A percentile compares a stretch with the other conserved stretches of the same genome.
Conservation (phyloP, 2,329 filamentous ascomycete genomes). For the Tolypocladium pustulatum region DNA sequence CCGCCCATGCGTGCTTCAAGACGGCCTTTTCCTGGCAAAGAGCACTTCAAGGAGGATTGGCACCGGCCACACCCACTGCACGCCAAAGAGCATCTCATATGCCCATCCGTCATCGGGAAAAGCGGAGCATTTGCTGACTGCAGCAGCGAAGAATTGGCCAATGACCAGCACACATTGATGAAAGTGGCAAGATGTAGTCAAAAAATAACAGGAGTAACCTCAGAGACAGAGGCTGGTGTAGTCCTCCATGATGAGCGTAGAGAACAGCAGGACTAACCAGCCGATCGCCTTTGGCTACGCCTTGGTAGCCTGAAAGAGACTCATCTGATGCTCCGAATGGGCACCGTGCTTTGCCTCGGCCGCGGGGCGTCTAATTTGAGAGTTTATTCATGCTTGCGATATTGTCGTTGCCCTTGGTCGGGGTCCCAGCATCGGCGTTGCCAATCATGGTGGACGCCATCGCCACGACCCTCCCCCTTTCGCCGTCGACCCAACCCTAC, state of each 20-base stretch:
- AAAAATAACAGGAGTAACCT: conserved; percentile 36
- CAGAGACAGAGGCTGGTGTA: conserved; percentile 42
- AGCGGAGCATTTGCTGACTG: conserved; percentile 33
- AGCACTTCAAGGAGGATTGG: conserved; percentile 31
- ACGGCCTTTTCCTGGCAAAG: conserved; percentile 33
- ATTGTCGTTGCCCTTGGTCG: conserved; percentile 10
- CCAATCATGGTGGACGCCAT: conserved; percentile 13
- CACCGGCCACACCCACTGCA: conserved; percentile 43
- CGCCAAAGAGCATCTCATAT: conserved; percentile 37
- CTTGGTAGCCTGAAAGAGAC: conserved; percentile 26
- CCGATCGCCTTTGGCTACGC: conserved; percentile 35
- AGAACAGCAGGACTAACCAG: conserved; percentile 35
- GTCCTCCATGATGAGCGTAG: conserved; percentile 40
- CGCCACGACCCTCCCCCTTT: no score
- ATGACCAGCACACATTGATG: conserved; percentile 48
- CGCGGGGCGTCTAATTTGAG: conserved; percentile 13
- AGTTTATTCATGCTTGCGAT: conserved; percentile 17
- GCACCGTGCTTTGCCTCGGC: conserved; percentile 30
- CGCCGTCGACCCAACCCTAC: no score
- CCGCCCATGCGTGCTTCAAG: background rate
- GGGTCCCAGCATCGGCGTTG: conserved; percentile 1
- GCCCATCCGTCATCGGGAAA: conserved; percentile 31
- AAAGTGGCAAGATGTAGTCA: conserved; percentile 43
- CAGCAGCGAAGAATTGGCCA: conserved; percentile 40
- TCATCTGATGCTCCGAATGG: conserved; percentile 29